These are phyloP conservation scores for Colletotrichum coccodes DNA, from an alignment of 2,329 filamentous ascomycete genomes.

Conservation along the genomic window DNA sequence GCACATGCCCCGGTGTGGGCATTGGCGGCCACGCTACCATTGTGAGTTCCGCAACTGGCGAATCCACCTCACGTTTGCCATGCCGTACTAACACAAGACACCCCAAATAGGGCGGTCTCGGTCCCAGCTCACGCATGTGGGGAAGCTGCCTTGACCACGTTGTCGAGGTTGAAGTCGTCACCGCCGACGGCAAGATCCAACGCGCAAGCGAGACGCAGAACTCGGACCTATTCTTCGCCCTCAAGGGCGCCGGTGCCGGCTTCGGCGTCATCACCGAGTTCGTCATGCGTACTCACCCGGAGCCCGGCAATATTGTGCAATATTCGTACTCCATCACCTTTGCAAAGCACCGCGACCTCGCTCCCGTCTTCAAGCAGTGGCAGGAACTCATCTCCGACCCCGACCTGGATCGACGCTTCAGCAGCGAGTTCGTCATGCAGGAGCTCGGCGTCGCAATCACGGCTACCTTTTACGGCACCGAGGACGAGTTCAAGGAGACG, in stretches of 20 bases:
- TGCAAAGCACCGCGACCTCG: slow-evolving; percentile 57
- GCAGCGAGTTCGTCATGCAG: slow-evolving; percentile 64
- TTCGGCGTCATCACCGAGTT: slow-evolving; percentile 69
- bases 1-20: slow-evolving; percentile 68
- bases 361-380: slow-evolving; percentile 65
- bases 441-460: slow-evolving; percentile 65
- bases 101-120: slow-evolving; percentile 61
- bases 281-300: slow-evolving; percentile 63
- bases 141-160: slow-evolving; percentile 66
- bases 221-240: slow-evolving; percentile 64
- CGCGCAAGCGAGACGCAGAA: slow-evolving; percentile 59
- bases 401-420: slow-evolving; percentile 66
- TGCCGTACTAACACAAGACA: slow-evolving; percentile 9
- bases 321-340: slow-evolving; percentile 67
- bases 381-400: slow-evolving; percentile 65
- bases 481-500: slow-evolving; percentile 62
- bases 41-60: slow-evolving; percentile 45
- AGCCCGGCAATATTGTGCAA: slow-evolving; percentile 65
- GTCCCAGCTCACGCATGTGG: slow-evolving; percentile 69
- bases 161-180: slow-evolving; percentile 65
- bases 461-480: slow-evolving; percentile 70
- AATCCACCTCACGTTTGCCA: slow-evolving; percentile 1
- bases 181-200: slow-evolving; percentile 62
- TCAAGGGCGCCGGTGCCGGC: slow-evolving; percentile 65
- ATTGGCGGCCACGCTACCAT: slow-evolving; percentile 69